Conservation (phyloP, 139 green algal species). For the Chlorella sp. region DNA sequence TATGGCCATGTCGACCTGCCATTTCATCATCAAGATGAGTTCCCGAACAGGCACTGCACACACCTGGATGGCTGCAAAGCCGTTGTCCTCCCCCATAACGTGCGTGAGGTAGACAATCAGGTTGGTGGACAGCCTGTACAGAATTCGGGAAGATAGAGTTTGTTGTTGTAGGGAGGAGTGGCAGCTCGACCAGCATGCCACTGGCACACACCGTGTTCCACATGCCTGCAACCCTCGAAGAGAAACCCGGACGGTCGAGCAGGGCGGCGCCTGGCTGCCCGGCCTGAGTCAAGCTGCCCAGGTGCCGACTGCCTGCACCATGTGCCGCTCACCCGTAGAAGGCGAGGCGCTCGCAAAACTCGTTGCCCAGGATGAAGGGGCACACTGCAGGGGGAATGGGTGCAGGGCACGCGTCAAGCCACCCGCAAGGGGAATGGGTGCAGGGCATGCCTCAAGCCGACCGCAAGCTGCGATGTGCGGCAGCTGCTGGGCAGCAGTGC, state of each 20-base stretch:
- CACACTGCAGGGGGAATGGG: conserved; percentile 62
- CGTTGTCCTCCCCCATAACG: conserved; percentile 81
- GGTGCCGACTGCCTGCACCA: neutral
- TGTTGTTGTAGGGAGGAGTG: too few relatives aligned
- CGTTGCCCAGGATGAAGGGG: conserved; percentile 91
- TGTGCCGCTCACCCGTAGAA: conserved; percentile 79
- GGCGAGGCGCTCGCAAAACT: conserved; percentile 92
- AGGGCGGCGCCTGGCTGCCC: too few relatives aligned
- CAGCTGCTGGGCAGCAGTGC: too few relatives aligned
- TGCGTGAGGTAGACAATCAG: conserved; percentile 90
- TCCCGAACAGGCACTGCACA: too few relatives aligned
- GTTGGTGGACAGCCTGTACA: conserved; percentile 82
- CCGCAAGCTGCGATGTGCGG: neutral
- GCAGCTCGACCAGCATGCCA: neutral
- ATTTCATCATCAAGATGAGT: too few relatives aligned
- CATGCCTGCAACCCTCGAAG: too few relatives aligned
- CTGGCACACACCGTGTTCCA: too few relatives aligned
- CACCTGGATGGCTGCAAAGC: conserved; percentile 75
- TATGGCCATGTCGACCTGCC: too few relatives aligned
- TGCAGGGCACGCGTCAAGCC: neutral
- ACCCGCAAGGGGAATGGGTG: neutral
- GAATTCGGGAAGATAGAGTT: neutral
- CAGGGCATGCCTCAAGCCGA: neutral
- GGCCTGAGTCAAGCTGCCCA: neutral
- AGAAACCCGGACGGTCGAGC: too few relatives aligned